Evolutionary conservation across 2,329 filamentous ascomycete species (phyloP), one percentile per base, ranked within the genome.

Genomic region (Ascochyta lentis): DNA sequence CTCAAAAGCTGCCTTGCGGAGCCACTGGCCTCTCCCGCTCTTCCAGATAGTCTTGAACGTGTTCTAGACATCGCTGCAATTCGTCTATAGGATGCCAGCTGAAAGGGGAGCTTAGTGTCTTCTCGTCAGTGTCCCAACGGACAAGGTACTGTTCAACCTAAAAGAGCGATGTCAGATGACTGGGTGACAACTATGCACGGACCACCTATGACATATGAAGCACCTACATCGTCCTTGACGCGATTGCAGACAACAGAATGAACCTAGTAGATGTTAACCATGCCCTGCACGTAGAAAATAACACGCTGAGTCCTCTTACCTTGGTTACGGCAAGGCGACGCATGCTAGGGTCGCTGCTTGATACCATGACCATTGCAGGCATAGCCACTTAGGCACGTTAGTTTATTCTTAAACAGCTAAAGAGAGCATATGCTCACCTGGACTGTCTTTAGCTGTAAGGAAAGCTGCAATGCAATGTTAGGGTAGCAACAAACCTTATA

Each of bases 51-150:
- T 66, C 65, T 46, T 82, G 80, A 0, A 82, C 67, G 1, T 71
- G 55, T 44, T 78, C 72, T 0, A 81, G 66, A 33, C 75, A 77
- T 6, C 64, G 44, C 0, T 58, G 56, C 0, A 82, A 70, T 46
- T 81, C 79, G 0, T 67, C 52, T 0, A 81, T 31, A 1, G 58
- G 35, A 48, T 82, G 80, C 80, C 80, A 82, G 6, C 77, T 79
- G 3, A 75, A 63, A 2, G 78, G 72, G 0, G 73, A 61, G 3
- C 54, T 56, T 3, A 57, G 46, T 4, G 56, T 51, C 3, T 47
- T 23, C 0, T 31, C 19, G 0, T 62, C 49, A 0, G 65, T 56
- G 1, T 63, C 67, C 79, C 79, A 81, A 34, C 65, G 63, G 0
- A 81, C 69, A 0, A 81, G 69, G 47, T 76, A 81, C 33, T 81